Evolutionary conservation across 2,329 filamentous ascomycete species (phyloP).

Genomic region (Phoma sp.): DNA sequence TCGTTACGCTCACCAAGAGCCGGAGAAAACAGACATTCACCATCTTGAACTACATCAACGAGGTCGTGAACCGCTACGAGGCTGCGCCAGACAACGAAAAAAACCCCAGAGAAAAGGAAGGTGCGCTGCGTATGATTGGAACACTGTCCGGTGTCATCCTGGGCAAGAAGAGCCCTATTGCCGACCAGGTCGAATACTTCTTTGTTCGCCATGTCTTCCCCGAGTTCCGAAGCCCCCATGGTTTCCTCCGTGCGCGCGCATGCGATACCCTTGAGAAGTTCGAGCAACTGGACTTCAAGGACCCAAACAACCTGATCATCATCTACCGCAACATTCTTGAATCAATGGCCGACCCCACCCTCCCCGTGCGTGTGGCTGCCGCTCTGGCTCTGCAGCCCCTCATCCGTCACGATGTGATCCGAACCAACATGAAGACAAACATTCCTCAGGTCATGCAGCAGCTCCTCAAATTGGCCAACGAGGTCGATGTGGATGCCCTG

Average conservation of each 20-base stretch:
- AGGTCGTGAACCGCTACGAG: slow-evolving; percentile 93
- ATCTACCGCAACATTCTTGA: slow-evolving; percentile 97
- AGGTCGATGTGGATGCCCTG: slow-evolving; percentile 95
- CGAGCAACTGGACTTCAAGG: slow-evolving; percentile 95
- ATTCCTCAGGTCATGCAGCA: slow-evolving; percentile 99
- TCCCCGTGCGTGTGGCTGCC: slow-evolving; percentile 93
- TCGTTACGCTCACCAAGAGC: slow-evolving; percentile 91
- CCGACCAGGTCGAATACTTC: slow-evolving; percentile 97
- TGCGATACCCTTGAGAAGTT: slow-evolving; percentile 99
- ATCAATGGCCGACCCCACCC: slow-evolving; percentile 91
- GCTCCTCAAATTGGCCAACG: slow-evolving; percentile 93
- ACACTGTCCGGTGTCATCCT: slow-evolving; percentile 92
- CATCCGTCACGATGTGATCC: slow-evolving; percentile 93
- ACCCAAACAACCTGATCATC: slow-evolving; percentile 90
- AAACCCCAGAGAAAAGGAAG: slow-evolving; percentile 94
- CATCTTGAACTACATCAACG: slow-evolving; percentile 93
- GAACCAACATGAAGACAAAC: slow-evolving; percentile 93
- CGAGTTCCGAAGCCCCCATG: slow-evolving; percentile 90
- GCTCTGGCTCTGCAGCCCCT: slow-evolving; percentile 92
- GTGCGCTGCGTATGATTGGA: slow-evolving; percentile 94
- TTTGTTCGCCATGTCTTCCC: slow-evolving; percentile 98
- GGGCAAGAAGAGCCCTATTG: slow-evolving; percentile 97
- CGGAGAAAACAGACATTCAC: slow-evolving; percentile 95
- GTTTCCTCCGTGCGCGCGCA: slow-evolving; percentile 90
- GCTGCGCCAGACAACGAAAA: slow-evolving; percentile 83